Evolutionary conservation across 495 filamentous ascomycete species (phyloP), one percentile per base, ranked within the genome.

Genomic region (Hypomontagnella submonticulosa): DNA sequence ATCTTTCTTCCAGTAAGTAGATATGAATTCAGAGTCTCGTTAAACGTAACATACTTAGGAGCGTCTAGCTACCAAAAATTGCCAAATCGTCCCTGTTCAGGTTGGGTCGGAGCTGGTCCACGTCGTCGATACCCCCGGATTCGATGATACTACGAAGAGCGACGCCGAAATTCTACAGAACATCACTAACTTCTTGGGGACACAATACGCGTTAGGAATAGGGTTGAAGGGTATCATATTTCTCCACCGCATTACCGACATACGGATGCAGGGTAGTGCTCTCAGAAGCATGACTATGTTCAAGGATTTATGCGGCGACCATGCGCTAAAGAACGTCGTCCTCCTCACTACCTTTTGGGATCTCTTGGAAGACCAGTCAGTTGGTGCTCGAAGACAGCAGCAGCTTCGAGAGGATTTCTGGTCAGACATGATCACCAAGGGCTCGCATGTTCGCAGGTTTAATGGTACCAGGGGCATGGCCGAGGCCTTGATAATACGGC

Each of bases 81-180:
- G 56, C 42, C 13, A 47, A 27, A 15, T 32, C 4, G 34, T 50
- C 13, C 34, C 20, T 9, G 36, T 50, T 13, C 10, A 11, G 10
- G 23, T 59, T 15, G 33, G 37, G 10, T 32, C 36, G 3, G 44
- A 66, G 5, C 46, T 30, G 1, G 57, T 80, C 15, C 69, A 66
- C 27, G 68, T 85, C 3, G 70, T 84, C 40, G 82, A 84, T 59
- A 84, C 81, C 0, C 82, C 81, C 4, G 82, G 82, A 15, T 84
- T 84, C 44, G 74, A 84, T 60, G 82, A 84, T 65, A 81, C 79
- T 3, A 67, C 63, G n/a, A 67, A 75, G 0, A 73, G 67, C 5
- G 81, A 82, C 33, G 65, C 73, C 4, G 76, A 81, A 5, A 69
- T 81, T 7, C 74, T 84, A 3, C 58, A 57, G 4, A 66, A 77